Evolutionary conservation across 164 flowering plant genomes (phyloP).

Genomic region (Liquidambar formosana): DNA sequence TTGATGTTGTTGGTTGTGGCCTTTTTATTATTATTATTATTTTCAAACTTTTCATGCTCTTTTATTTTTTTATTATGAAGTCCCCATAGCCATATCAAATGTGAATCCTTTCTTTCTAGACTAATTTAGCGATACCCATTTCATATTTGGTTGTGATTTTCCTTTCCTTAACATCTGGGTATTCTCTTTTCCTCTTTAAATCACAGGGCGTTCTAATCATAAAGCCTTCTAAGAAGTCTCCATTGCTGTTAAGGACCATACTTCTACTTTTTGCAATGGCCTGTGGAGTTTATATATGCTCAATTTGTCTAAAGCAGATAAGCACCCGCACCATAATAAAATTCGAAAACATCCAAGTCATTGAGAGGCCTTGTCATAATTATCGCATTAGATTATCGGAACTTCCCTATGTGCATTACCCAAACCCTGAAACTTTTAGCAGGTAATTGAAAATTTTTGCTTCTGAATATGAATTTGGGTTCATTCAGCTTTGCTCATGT

Average conservation of each 20-base stretch:
- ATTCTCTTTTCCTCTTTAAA: background rate
- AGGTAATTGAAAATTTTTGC: constrained; percentile 30
- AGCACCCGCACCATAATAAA: constrained; percentile 31
- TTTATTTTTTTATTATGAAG: too few relatives aligned
- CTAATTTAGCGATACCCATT: too few relatives aligned
- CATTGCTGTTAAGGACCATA: constrained; percentile 53
- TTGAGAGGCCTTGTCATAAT: constrained; percentile 35
- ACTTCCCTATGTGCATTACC: constrained; percentile 45
- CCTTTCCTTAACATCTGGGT: background rate
- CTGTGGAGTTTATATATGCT: constrained; percentile 71
- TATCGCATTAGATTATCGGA: constrained; percentile 22
- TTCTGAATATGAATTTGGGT: background rate
- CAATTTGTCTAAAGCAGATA: constrained; percentile 70
- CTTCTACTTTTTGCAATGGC: constrained; percentile 62
- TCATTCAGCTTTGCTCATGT: background rate
- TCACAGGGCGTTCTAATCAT: constrained; percentile 60
- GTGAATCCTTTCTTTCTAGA: background rate
- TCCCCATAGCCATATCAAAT: too few relatives aligned
- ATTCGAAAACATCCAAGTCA: constrained; percentile 29
- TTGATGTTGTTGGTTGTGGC: too few relatives aligned
- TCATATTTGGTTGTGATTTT: background rate
- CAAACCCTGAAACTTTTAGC: constrained; percentile 50
- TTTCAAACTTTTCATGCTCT: too few relatives aligned
- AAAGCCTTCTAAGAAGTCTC: constrained; percentile 75
- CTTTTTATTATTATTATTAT: too few relatives aligned